Evolutionary conservation across 257 asterid genomes (phyloP).

Genomic region (Mentha longifolia): DNA sequence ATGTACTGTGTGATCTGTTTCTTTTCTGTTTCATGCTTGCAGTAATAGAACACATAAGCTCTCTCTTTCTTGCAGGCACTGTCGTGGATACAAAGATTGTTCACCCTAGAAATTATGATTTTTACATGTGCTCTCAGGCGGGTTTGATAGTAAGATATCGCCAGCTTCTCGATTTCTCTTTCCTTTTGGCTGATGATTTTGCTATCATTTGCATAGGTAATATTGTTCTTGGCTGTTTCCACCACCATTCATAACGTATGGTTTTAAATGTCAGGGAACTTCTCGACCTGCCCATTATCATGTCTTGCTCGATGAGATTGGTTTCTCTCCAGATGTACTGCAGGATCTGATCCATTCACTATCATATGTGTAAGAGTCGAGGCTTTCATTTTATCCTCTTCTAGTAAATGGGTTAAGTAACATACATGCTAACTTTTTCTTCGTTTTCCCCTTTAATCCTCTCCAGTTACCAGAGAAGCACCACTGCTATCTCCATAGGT

Average conservation of each 20-base stretch:
- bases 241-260: background rate
- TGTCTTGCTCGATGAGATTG: conserved; percentile 86
- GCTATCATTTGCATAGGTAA: background rate
- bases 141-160: conserved; percentile 72
- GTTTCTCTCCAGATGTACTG: conserved; percentile 85
- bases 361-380: conserved; percentile 79
- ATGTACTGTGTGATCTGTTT: background rate
- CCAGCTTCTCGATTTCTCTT: conserved; percentile 6
- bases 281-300: conserved; percentile 92
- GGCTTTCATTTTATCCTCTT: conserved; percentile 11
- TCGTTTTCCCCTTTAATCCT: conserved; percentile 3
- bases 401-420: conserved; percentile 7
- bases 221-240: conserved; percentile 3
- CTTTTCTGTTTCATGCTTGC: conserved; percentile 9
- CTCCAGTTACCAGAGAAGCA: conserved; percentile 83
- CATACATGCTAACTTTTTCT: background rate
- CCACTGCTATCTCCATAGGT: conserved; percentile 83
- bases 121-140: conserved; percentile 88
- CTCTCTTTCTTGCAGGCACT: conserved; percentile 62
- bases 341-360: conserved; percentile 84
- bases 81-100: conserved; percentile 77
- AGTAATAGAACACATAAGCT: conserved; percentile 13
- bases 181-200: background rate
- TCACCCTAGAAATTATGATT: conserved; percentile 84
- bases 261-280: conserved; percentile 69